Evolutionary conservation across 1,284 basidiomycete species (phyloP), one percentile per base, ranked within the genome.

Genomic region (Tilletia horrida): DNA sequence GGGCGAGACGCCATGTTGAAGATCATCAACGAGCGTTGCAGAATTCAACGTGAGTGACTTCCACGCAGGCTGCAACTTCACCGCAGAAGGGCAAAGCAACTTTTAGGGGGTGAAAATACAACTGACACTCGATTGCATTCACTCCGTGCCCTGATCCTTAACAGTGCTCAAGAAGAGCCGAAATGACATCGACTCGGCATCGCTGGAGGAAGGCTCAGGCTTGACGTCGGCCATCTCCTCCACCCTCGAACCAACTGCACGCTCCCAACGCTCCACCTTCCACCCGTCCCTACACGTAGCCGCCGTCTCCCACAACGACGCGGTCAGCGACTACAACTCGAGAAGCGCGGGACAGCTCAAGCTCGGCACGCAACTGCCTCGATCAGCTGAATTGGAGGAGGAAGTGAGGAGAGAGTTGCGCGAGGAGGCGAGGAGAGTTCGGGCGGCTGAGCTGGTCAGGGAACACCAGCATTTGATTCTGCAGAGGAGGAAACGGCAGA

Each of bases 21-120:
- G 62, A 92, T 98, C 57, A 90, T 98, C 64, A 96, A 97, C 82
- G 93, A 93, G 81, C 89, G 93, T 75, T 86, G 97, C 59, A 88
- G 89, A 57, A 91, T 99, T 73, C 91, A 96, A 79, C 90, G 93
- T 93, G 83, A 84, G 82, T 80, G 2, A 16, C 8, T 9, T 3
- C 6, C 23, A 27, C 47, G 47, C 47, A n/a, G 9, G n/a, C 43
- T 44, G 43, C 8, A 44, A 9, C 18, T 44, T 44, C 18, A 18
- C 9, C 43, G 8, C 43, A 44, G 8, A 44, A 44, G 43, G n/a
- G n/a, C n/a, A n/a, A n/a, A n/a, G n/a, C n/a, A n/a, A n/a, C n/a
- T n/a, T n/a, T n/a, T n/a, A n/a, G n/a, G n/a, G n/a, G n/a, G n/a
- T n/a, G n/a, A n/a, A n/a, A n/a, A n/a, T n/a, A n/a, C n/a, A n/a